Evolutionary conservation across 2,329 filamentous ascomycete genomes (phyloP).

Genomic region (Botrytis tulipae): DNA sequence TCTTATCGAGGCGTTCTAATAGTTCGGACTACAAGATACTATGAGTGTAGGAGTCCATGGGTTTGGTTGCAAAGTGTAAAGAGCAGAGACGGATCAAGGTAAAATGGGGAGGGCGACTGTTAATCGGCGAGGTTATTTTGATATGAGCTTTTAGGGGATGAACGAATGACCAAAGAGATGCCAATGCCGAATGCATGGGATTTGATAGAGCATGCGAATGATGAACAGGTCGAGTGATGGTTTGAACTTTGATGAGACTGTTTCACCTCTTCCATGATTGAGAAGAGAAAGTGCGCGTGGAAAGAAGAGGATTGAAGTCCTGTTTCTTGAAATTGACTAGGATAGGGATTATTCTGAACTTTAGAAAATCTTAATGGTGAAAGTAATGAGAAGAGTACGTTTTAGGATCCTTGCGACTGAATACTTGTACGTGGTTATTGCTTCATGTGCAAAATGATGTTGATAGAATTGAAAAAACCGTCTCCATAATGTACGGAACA

Average conservation of each 20-base stretch:
- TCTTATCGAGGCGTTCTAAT: not conserved
- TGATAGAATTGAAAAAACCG: not conserved
- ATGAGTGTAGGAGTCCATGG: not conserved
- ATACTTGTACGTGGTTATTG: not conserved
- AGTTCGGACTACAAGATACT: not conserved
- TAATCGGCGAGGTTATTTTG: not conserved
- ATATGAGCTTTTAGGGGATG: not conserved
- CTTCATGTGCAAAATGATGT: not conserved
- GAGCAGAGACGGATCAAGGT: not conserved
- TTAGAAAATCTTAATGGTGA: not conserved
- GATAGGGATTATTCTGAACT: not conserved
- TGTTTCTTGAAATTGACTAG: not conserved
- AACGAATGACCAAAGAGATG: not conserved
- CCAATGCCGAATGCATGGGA: not conserved
- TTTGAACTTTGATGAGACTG: not conserved
- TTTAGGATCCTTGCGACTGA: not conserved
- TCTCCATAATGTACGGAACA: not conserved
- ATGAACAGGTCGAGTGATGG: not conserved
- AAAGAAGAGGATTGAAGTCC: not conserved
- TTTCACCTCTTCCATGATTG: not conserved
- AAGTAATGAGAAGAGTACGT: not conserved
- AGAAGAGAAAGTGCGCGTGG: not conserved
- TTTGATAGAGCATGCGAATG: not conserved
- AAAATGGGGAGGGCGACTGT: not conserved
- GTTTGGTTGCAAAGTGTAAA: not conserved